Percentiles rank a stretch among this genome's conserved stretches.
These are phyloP conservation scores for Sugiyamaella novakii DNA, from an alignment of 1,139 yeast genomes.

Conservation along the genomic window DNA sequence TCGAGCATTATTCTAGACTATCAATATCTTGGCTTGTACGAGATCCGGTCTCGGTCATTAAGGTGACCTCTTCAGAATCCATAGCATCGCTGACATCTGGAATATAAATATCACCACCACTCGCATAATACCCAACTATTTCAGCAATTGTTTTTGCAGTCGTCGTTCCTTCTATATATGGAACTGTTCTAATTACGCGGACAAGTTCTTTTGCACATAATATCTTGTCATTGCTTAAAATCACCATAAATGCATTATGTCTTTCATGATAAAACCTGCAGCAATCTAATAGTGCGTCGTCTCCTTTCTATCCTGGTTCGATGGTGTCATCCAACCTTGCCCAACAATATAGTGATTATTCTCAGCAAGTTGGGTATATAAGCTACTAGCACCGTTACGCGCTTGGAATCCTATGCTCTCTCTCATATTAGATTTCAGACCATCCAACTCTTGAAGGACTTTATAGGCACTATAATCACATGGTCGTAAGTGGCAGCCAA, in stretches of 20 bases:
- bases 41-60: no score
- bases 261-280: conserved; percentile 61
- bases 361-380: conserved; percentile 60
- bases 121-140: conserved; percentile 33
- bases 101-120: conserved; percentile 11
- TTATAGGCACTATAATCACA: conserved; percentile 64
- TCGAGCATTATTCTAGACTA: no score
- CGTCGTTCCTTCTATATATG: conserved; percentile 60
- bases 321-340: conserved; percentile 62
- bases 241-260: conserved; percentile 51
- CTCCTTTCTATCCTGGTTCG: conserved; percentile 53
- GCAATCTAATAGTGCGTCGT: conserved; percentile 86
- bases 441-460: conserved; percentile 77
- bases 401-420: conserved; percentile 47
- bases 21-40: no score
- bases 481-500: conserved; percentile 7
- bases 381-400: conserved; percentile 78
- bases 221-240: conserved; percentile 81
- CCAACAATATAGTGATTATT: conserved; percentile 58
- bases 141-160: conserved; percentile 57
- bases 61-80: no score
- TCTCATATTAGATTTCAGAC: conserved; percentile 53
- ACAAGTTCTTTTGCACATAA: conserved; percentile 75
- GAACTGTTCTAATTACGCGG: conserved; percentile 68
- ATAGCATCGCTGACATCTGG: no score